Base-by-base conservation (phyloP, 768 basidiomycete genomes). In the Pleurotus ostreatus region DNA sequence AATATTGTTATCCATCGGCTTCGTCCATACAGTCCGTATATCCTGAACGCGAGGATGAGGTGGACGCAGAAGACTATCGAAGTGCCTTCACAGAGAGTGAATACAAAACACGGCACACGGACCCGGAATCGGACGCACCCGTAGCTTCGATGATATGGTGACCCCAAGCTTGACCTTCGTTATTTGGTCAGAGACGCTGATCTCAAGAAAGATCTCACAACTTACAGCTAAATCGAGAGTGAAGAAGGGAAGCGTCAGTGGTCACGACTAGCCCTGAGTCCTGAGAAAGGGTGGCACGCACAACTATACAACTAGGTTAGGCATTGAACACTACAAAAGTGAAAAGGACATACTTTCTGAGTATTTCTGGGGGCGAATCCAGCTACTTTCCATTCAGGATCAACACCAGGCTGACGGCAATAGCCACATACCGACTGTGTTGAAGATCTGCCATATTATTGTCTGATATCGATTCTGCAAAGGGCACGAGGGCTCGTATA, bases 361-460 rank as follows among this genome's bases (percentile, higher is more conserved):
- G 41, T 13, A 9, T 44, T 44, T 22, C 41, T 44, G 15, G 41
- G 41, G 5, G 41, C 41, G 16, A 44, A 44, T 44, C 41, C 41
- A n/a, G 41, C 41, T 37, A 30, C 22, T 12, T n/a, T 6, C 13
- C 4, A 22, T 15, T 18, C 26, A 8, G 46, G 4, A 15, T 15
- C 11, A 25, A 47, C 16, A 12, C 16, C 20, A 49, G 9, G 47
- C 47, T 49, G 37, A 26, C 34, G 9, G 37, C 6, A 9, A 26
- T 4, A 12, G 13, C 8, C 22, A 51, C 49, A 3, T 16, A 51
- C 49, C 49, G 7, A 16, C 8, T 5, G 49, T 51, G 30, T 26
- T 51, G 49, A 51, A 51, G 4, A 51, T 30, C 37, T 51, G 49
- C n/a, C 20, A 51, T n/a, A 51, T n/a, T 22, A 51, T 51, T 11